Base-by-base conservation (phyloP, 129 eudicot genomes). In the Logfia minima region DNA sequence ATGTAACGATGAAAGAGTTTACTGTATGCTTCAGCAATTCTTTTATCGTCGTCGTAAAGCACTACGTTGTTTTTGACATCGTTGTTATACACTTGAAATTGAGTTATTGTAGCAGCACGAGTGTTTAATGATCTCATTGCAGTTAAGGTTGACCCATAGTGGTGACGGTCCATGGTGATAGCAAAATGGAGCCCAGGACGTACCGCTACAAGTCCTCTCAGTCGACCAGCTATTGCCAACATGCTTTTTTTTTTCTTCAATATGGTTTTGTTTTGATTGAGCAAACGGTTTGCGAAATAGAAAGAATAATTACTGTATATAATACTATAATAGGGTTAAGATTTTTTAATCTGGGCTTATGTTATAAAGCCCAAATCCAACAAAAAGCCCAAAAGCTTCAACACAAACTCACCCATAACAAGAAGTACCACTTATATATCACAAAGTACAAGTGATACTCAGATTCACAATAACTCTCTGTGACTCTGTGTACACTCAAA, bases 31-130 rank as follows among this genome's bases (percentile, higher is more conserved):
- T 10, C 0, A 10, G 5, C 5, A 18, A 45, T 45, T 11, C 53
- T 45, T 45, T 45, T 18, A 13, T 45, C 0, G 1, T 45, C 4
- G 4, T 45, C 17, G 1, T 8, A 90, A 76, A 35, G 84, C 74
- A 41, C 82, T 81, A 24, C 70, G 4, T 75, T 79, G 82, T 82
- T 51, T 85, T 78, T 31, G 66, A 72, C 55, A 34, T 71, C 3
- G 58, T 69, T 79, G 39, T 56, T 68, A 31, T 53, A 34, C 63
- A 70, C 68, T 52, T 86, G 63, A 74, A 60, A 68, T 80, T 67
- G 78, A 79, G 73, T n/a, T 4, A 87, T 82, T 79, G 77, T 71
- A 32, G 75, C 67, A 24, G 78, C 51, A 8, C 18, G 17, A 45
- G 80, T 41, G 34, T 45, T 45, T 45, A 9, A 65, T 32, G 80